phyloP scores from a whole-genome alignment of 495 filamentous ascomycete genomes.

The Penicillium alfredii region DNA sequence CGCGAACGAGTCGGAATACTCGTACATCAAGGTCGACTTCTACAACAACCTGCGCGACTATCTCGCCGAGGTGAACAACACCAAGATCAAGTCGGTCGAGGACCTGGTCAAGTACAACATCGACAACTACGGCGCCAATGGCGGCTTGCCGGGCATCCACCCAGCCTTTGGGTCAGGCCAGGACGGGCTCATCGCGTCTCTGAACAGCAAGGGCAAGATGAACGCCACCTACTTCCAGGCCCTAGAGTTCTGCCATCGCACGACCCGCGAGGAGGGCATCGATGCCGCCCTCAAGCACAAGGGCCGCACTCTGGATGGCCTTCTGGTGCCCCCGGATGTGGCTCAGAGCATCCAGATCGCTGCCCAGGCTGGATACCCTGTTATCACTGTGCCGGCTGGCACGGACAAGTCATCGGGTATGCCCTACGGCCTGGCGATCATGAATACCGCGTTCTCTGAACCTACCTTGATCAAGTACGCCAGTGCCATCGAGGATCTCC shows the following conservation, averaged over 20 bases:
- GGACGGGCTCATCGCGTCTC: slow-evolving; percentile 58
- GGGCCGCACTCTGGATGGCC: slow-evolving; percentile 46
- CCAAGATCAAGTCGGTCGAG: slow-evolving; percentile 54
- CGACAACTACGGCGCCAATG: slow-evolving; percentile 61
- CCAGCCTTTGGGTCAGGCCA: slow-evolving; percentile 68
- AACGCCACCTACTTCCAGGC: slow-evolving; percentile 63
- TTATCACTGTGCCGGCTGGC: slow-evolving; percentile 62
- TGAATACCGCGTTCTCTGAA: slow-evolving; percentile 62
- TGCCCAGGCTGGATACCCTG: slow-evolving; percentile 60
- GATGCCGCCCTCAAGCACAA: slow-evolving; percentile 55
- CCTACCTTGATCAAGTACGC: slow-evolving; percentile 54
- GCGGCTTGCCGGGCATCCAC: slow-evolving; percentile 54
- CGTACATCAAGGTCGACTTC: slow-evolving; percentile 67
- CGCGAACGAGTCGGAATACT: slow-evolving; percentile 66
- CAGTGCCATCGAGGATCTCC: slow-evolving; percentile 64
- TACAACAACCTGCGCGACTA: slow-evolving; percentile 68
- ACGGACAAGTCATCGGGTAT: slow-evolving; percentile 51
- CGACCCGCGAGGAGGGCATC: slow-evolving; percentile 58
- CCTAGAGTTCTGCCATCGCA: slow-evolving; percentile 51
- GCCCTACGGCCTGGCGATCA: slow-evolving; percentile 63
- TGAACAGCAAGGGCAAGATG: slow-evolving; percentile 54
- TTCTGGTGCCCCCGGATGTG: slow-evolving; percentile 63
- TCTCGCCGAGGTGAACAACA: slow-evolving; percentile 59
- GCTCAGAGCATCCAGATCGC: slow-evolving; percentile 54
- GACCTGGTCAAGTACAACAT: slow-evolving; percentile 66